phyloP scores from a whole-genome alignment of 768 basidiomycete species.

The Suillus americanus region DNA sequence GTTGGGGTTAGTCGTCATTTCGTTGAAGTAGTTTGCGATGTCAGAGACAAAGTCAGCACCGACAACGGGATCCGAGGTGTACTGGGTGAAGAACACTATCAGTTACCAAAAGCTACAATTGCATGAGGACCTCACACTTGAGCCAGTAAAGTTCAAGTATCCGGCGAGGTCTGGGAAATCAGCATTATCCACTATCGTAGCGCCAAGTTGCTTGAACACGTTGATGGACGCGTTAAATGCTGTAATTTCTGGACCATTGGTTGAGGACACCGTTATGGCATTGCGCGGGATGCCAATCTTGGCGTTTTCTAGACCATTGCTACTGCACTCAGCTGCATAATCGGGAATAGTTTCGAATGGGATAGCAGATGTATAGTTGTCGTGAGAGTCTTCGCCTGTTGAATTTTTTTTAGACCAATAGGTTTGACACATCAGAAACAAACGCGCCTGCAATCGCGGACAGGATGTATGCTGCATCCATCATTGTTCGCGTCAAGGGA shows the following conservation, averaged over 20 bases:
- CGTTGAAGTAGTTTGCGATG: background rate
- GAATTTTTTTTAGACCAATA: background rate
- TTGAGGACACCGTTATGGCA: background rate
- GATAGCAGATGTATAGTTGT: constrained; percentile 4
- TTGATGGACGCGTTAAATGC: background rate
- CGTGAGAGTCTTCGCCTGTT: background rate
- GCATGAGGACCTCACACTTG: background rate
- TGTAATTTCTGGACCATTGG: constrained; percentile 1
- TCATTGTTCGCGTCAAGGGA: constrained; percentile 47
- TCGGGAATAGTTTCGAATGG: constrained; percentile 1
- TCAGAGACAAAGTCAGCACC: constrained; percentile 1
- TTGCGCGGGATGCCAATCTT: constrained; percentile 6
- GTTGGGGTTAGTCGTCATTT: constrained; percentile 4
- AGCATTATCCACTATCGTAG: constrained; percentile 2
- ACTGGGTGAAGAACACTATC: background rate
- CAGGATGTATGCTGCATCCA: constrained; percentile 52
- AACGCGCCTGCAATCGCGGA: constrained; percentile 46
- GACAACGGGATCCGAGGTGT: background rate
- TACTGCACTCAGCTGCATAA: background rate
- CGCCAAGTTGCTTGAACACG: background rate
- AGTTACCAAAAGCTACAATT: background rate
- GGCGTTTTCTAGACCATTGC: background rate
- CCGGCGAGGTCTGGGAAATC: constrained; percentile 1
- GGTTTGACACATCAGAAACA: background rate
- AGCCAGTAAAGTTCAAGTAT: constrained; percentile 1